Base-by-base conservation (phyloP, 169 alveolate species). In the Cryptosporidium ryanae region DNA sequence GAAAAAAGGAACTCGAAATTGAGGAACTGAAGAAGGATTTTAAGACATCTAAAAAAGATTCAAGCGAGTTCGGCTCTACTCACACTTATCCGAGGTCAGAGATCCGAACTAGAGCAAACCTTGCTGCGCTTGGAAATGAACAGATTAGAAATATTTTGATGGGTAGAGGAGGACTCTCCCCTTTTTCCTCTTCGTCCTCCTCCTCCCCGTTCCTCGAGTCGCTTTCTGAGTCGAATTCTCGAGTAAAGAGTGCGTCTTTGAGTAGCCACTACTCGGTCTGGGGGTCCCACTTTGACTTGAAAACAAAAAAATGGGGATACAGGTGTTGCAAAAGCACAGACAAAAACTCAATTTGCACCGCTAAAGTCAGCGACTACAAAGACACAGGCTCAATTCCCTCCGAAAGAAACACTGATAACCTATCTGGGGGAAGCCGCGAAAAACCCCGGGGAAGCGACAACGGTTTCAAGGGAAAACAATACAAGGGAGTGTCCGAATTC, bases 1-100 rank as follows among this genome's bases (percentile, higher is more conserved):
- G 98, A 63, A 97, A 95, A 82, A 98, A 97, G 91, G 99, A 97
- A 90, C 92, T 93, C 81, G 96, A 96, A 81, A 93, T 96, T 34
- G 96, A 96, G 83, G 96, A 94, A 67, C 90, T 97, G 82, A 96
- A 95, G 87, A 91, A 94, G 44, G 96, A 93, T 64, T 96, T 70
- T 64, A 93, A 66, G 84, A 94, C 61, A 92, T 93, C 65, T 93
- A 93, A 82, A 84, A 92, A 57, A 21, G 68, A 52, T 32, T 21
- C 23, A 29, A 23, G 31, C 0, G 70, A 12, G 12, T 31, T 23
- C 55, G 38, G 12, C 8, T 18, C 21, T 5, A 31, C 67, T 61
- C 44, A 15, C 21, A 52, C 21, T 52, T 52, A n/a, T 52, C 63
- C 63, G 3, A 17, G 2, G 2, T 52, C 15, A 18, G 48, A 34